Conservation (phyloP, 768 basidiomycete species). For the Candolleomyces aberdarensis region DNA sequence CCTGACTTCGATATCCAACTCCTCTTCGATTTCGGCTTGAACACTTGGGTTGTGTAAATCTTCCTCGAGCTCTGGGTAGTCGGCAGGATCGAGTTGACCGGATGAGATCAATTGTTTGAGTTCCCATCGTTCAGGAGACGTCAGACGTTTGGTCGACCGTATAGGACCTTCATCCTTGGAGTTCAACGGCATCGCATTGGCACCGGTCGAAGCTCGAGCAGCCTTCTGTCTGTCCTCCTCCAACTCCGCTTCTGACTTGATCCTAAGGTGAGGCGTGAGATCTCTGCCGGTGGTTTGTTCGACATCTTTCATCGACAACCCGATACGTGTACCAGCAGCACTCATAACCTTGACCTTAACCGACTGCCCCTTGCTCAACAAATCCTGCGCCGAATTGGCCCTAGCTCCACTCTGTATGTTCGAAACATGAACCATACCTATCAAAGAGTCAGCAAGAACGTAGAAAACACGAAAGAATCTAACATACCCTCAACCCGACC, state of each 20-base stretch:
- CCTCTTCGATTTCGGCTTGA: constrained; percentile 89
- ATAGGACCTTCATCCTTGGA: constrained; percentile 52
- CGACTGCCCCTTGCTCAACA: constrained; percentile 77
- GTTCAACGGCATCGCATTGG: constrained; percentile 82
- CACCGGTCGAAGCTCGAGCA: constrained; percentile 68
- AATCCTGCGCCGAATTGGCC: constrained; percentile 82
- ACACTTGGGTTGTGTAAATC: constrained; percentile 74
- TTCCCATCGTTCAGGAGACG: constrained; percentile 98
- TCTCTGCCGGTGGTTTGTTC: constrained; percentile 90
- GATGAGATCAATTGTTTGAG: constrained; percentile 98
- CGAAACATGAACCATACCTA: constrained; percentile 98
- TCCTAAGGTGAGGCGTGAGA: constrained; percentile 90
- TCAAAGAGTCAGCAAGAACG: constrained; percentile 10
- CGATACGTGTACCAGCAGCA: constrained; percentile 73
- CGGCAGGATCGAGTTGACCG: constrained; percentile 86
- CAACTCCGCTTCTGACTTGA: constrained; percentile 92
- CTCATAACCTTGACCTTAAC: constrained; percentile 99
- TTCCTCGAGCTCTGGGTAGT: constrained; percentile 92
- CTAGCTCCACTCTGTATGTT: constrained; percentile 84
- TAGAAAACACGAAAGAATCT: not conserved
- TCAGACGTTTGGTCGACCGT: constrained; percentile 83
- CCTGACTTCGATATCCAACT: constrained; percentile 93
- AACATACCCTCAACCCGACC: constrained; percentile 83
- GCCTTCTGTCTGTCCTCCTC: constrained; percentile 72
- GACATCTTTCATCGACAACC: constrained; percentile 97